phyloP scores from a whole-genome alignment of 2,329 filamentous ascomycete genomes.

The Alternaria triticimaculans region DNA sequence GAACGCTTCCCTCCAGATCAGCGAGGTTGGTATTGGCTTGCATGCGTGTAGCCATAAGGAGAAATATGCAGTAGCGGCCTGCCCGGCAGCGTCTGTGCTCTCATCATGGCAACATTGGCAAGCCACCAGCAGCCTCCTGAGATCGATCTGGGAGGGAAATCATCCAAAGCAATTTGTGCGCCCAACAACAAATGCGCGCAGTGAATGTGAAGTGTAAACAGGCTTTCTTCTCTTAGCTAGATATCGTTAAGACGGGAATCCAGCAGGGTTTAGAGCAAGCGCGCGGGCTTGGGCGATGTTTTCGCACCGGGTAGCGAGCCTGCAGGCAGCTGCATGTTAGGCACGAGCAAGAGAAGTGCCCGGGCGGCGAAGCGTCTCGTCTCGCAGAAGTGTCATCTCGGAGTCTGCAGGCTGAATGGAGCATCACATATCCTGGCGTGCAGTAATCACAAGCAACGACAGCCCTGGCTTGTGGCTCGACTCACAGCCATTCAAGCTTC shows the following conservation, averaged over 20 bases:
- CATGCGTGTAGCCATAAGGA: conserved; percentile 13
- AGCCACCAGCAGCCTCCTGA: conserved; percentile 17
- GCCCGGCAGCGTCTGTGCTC: conserved; percentile 11
- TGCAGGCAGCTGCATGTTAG: conserved; percentile 9
- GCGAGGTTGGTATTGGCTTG: conserved; percentile 5
- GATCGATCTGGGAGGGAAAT: conserved; percentile 1
- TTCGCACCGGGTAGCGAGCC: conserved; percentile 9
- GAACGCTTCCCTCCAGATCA: neutral
- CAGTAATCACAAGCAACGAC: conserved; percentile 1
- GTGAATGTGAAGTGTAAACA: neutral
- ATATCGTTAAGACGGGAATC: conserved; percentile 7
- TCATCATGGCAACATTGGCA: conserved; percentile 11
- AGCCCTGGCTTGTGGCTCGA: conserved; percentile 7
- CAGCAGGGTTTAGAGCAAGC: conserved; percentile 1
- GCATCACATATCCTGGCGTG: conserved; percentile 3
- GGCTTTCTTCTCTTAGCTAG: conserved; percentile 1
- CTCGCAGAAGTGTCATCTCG: conserved; percentile 5
- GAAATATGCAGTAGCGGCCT: conserved; percentile 8
- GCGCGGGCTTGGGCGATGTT: conserved; percentile 4
- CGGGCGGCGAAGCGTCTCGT: conserved; percentile 7
- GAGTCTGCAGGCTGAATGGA: conserved; percentile 23
- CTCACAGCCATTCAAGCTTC: conserved; percentile 18
- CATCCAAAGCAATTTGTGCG: conserved; percentile 1
- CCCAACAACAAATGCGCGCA: neutral
- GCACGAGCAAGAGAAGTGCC: conserved; percentile 21